These are phyloP conservation scores for Coniella lustricola DNA, from an alignment of 2,329 filamentous ascomycete genomes.

Conservation along the genomic window DNA sequence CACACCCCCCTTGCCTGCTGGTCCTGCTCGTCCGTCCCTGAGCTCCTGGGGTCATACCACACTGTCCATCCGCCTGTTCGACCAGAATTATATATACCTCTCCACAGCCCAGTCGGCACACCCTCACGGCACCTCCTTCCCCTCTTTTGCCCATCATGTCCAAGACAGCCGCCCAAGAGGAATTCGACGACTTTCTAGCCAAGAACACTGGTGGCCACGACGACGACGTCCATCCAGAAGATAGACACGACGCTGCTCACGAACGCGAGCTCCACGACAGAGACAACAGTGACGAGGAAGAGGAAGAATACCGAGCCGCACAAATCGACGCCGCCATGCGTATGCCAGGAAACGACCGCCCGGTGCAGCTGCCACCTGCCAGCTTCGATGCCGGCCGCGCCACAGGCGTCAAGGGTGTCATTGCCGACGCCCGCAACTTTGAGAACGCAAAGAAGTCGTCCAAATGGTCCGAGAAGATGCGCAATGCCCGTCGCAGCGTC, in stretches of 20 bases:
- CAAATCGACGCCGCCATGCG: constrained; percentile 60
- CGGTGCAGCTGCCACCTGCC: constrained; percentile 53
- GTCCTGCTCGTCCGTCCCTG: constrained; percentile 1
- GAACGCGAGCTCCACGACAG: constrained; percentile 33
- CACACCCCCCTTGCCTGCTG: not conserved
- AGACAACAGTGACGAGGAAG: constrained; percentile 45
- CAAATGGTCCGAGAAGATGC: constrained; percentile 47
- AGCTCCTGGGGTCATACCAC: constrained; percentile 3
- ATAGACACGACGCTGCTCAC: constrained; percentile 39
- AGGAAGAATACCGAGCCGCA: constrained; percentile 44
- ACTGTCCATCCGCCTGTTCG: too few species aligned
- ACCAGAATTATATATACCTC: constrained; percentile 29
- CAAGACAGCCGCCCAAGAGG: constrained; percentile 55
- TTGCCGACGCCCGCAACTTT: constrained; percentile 73
- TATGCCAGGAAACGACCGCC: constrained; percentile 48
- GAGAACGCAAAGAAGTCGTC: constrained; percentile 53
- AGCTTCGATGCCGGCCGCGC: constrained; percentile 62
- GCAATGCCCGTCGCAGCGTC: constrained; percentile 47
- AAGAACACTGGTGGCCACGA: constrained; percentile 41
- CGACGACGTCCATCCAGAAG: constrained; percentile 50
- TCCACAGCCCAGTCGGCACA: constrained; percentile 18
- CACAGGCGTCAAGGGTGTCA: constrained; percentile 81
- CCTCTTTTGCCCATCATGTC: constrained; percentile 38
- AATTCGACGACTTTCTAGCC: constrained; percentile 56
- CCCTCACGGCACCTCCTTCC: constrained; percentile 12